These are phyloP conservation scores for Saxispiralis lemnorum DNA, from an alignment of 495 filamentous ascomycete species.

Conservation along the genomic window DNA sequence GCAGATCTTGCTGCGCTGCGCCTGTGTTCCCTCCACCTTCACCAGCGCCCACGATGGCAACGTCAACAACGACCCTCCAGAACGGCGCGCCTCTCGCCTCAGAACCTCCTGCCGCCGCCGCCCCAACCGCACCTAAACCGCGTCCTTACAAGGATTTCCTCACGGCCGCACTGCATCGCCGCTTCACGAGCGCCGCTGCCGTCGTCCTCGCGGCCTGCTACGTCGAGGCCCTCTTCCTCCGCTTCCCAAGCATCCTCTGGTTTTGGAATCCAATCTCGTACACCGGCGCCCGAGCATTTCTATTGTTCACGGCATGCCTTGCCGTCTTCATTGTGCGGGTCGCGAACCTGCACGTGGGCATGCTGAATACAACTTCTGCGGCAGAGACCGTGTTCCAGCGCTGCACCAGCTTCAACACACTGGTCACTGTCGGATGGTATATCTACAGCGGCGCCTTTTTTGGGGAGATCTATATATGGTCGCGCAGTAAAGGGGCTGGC, in stretches of 20 bases:
- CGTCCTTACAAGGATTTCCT: slow-evolving; percentile 73
- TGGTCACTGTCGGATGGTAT: slow-evolving; percentile 32
- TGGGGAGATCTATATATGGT: slow-evolving; percentile 67
- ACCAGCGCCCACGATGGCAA: slow-evolving; percentile 26
- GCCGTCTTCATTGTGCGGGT: slow-evolving; percentile 69
- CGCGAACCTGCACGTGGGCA: slow-evolving; percentile 60
- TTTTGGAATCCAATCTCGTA: slow-evolving; percentile 5
- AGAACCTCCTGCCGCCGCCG: background rate
- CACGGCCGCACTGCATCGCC: slow-evolving; percentile 70
- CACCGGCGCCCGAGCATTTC: slow-evolving; percentile 39
- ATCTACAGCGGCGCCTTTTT: slow-evolving; percentile 60
- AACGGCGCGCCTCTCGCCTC: background rate
- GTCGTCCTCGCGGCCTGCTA: slow-evolving; percentile 55
- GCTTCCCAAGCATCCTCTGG: slow-evolving; percentile 5
- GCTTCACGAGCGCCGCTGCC: slow-evolving; percentile 59
- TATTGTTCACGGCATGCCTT: slow-evolving; percentile 50
- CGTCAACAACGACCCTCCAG: slow-evolving; percentile 20
- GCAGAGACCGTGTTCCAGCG: slow-evolving; percentile 41
- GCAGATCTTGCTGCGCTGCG: no score
- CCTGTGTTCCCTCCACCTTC: background rate
- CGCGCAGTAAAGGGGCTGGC: slow-evolving; percentile 41
- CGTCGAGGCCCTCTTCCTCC: slow-evolving; percentile 46
- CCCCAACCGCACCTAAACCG: slow-evolving; percentile 1
- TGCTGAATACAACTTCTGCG: slow-evolving; percentile 50
- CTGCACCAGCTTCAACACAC: slow-evolving; percentile 25